Evolutionary conservation across 495 filamentous ascomycete genomes (phyloP).

Genomic region (Penicillium robsamsonii): DNA sequence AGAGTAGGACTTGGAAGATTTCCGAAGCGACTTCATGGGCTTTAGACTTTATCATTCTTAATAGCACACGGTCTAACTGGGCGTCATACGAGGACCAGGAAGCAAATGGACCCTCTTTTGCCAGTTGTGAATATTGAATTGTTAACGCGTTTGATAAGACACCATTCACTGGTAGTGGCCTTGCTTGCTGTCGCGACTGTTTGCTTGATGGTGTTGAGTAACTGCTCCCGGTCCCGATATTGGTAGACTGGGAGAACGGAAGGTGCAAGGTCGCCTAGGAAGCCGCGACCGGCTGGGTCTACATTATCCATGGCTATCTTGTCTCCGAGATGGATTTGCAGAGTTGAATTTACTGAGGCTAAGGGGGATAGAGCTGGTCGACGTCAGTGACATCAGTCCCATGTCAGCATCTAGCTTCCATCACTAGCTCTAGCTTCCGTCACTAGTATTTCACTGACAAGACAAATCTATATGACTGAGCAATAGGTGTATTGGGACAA

Average conservation of each 20-base stretch:
- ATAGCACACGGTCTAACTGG: neutral
- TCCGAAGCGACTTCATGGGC: conserved; percentile 1
- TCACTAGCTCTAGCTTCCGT: too few relatives aligned
- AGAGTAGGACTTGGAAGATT: neutral
- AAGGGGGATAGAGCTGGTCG: conserved; percentile 1
- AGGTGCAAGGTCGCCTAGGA: neutral
- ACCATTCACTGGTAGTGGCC: neutral
- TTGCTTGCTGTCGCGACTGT: conserved; percentile 1
- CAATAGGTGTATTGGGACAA: too few relatives aligned
- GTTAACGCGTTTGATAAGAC: neutral
- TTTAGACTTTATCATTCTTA: neutral
- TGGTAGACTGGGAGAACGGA: neutral
- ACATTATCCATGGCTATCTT: neutral
- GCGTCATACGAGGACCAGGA: conserved; percentile 1
- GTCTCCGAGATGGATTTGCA: neutral
- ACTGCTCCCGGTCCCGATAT: neutral
- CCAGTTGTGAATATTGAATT: neutral
- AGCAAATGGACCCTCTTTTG: conserved; percentile 1
- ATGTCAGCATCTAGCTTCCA: neutral
- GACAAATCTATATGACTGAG: too few relatives aligned
- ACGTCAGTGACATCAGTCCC: conserved; percentile 1
- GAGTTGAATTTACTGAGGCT: neutral
- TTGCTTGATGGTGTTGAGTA: neutral
- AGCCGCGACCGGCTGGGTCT: conserved; percentile 1
- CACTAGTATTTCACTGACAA: too few relatives aligned